Base-by-base conservation (phyloP, 768 basidiomycete genomes). In the Vararia minispora region DNA sequence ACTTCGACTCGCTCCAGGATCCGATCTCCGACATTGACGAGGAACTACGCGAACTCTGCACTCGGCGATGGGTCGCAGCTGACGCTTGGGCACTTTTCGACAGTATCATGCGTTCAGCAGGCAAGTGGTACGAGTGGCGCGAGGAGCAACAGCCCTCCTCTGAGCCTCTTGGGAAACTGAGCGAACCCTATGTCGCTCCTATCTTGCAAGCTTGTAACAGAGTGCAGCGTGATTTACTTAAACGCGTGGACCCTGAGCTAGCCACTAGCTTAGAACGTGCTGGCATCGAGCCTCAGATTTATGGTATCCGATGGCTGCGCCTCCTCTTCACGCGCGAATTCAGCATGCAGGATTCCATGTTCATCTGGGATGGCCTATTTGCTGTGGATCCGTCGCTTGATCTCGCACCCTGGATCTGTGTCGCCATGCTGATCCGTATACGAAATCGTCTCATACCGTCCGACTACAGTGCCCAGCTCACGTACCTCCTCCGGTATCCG, bases 281-380 rank as follows among this genome's bases (percentile, higher is more conserved):
- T 27, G 85, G 85, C 5, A 79, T 98, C 28, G 95, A 99, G 57
- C 91, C 92, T 4, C 95, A 98, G 55, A 84, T 98, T 14, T 99
- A 90, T 61, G 90, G 88, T 40, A 91, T 98, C 42, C 91, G 95
- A 22, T 98, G 92, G 91, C 65, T 98, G 8, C 72, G 95, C 25
- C 63, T 98, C 13, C 64, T 99, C 5, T 98, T 97, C 59, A 92
- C 91, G 4, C 72, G 95, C 33, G 95, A 99, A 58, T 83, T 98
- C 49, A 71, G 66, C 28, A 74, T 97, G 66, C 51, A 64, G 3
- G 79, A 87, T 44, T 74, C 86, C 0, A 76, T 99, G 75, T 65
- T 72, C 23, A 54, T 99, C n/a, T 98, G 95, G 95, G 95, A 99
- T 57, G 90, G 83, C 1, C 56, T 98, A 7, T 94, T 99, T 56